These are phyloP conservation scores for Xylariales sp. DNA, from an alignment of 2,329 filamentous ascomycete species.

Conservation along the genomic window DNA sequence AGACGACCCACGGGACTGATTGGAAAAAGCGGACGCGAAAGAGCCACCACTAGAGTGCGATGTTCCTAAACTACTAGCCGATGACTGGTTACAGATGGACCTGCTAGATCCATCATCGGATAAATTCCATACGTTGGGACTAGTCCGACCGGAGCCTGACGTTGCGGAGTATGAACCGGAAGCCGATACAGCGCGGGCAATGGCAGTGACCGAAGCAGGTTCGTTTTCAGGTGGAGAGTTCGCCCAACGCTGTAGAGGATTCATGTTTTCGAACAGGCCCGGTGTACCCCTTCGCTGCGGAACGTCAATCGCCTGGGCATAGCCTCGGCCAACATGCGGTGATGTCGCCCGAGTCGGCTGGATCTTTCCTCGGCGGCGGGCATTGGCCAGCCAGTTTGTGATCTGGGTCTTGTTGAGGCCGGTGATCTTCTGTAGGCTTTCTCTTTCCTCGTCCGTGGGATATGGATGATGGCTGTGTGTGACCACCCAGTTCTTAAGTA, in stretches of 20 bases:
- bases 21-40: slow-evolving; percentile 69
- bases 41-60: slow-evolving; percentile 70
- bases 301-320: slow-evolving; percentile 77
- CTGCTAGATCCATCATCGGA: slow-evolving; percentile 71
- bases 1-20: slow-evolving; percentile 67
- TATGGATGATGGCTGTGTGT: slow-evolving; percentile 86
- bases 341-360: slow-evolving; percentile 75
- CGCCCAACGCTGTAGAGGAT: slow-evolving; percentile 69
- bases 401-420: slow-evolving; percentile 87
- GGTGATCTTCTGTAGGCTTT: slow-evolving; percentile 79
- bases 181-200: slow-evolving; percentile 67
- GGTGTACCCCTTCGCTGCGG: slow-evolving; percentile 70
- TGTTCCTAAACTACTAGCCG: slow-evolving; percentile 69
- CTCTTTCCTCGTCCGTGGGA: slow-evolving; percentile 87
- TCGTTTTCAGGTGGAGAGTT: slow-evolving; percentile 71
- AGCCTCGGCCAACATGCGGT: slow-evolving; percentile 71
- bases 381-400: slow-evolving; percentile 92
- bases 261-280: slow-evolving; percentile 62
- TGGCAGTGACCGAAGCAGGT: slow-evolving; percentile 68
- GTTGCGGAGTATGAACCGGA: slow-evolving; percentile 58
- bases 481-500: slow-evolving; percentile 86
- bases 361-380: slow-evolving; percentile 83
- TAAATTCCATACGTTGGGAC: slow-evolving; percentile 66
- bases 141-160: slow-evolving; percentile 65
- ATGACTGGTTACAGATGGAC: slow-evolving; percentile 70